Base-by-base conservation (phyloP, 2,329 filamentous ascomycete species). In the Coleophoma cylindrospora region DNA sequence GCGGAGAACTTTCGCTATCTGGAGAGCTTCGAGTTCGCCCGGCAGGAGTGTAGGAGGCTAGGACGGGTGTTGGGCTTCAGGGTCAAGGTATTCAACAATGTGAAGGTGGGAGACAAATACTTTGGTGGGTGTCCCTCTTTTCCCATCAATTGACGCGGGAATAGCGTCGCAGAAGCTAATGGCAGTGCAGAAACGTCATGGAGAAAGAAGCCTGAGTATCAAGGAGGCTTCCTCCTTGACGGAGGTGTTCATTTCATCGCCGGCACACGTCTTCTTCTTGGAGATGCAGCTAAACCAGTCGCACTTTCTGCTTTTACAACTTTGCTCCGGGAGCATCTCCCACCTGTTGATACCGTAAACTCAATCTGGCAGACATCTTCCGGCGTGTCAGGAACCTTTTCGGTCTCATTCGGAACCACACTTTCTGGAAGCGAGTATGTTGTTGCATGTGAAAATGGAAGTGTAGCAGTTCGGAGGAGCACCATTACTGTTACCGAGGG, bases 161-260 rank as follows among this genome's bases (percentile, higher is more conserved):
- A 40, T 40, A 21, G 19, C 32, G 2, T 3, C 22, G 12, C 12
- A 15, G 22, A 15, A 52, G 52, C 50, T 45, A 52, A 51, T 48
- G 4, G n/a, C 6, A 43, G 40, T 34, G 40, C 51, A 62, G 73
- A 76, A 54, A 80, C 76, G 0, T 58, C 68, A 11, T 81, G 87
- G 88, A 81, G 88, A 49, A 85, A 84, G 65, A 76, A 70, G 49
- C 87, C 87, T 1, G 73, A 78, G 47, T 80, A 89, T 63, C 86
- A 90, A 66, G 88, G 87, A 49, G 87, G 88, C 0, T 91, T 90
- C 63, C 65, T 91, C 49, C 77, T 91, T 2, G 87, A 91, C 61
- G 86, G 81, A 13, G 87, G 88, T 40, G 85, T 91, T 22, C 88
- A 91, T 66, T 84, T 80, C 53, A 72, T 83, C 7, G 87, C 87